Base-by-base conservation (phyloP, 2,329 filamentous ascomycete genomes). In the Apiospora marii region DNA sequence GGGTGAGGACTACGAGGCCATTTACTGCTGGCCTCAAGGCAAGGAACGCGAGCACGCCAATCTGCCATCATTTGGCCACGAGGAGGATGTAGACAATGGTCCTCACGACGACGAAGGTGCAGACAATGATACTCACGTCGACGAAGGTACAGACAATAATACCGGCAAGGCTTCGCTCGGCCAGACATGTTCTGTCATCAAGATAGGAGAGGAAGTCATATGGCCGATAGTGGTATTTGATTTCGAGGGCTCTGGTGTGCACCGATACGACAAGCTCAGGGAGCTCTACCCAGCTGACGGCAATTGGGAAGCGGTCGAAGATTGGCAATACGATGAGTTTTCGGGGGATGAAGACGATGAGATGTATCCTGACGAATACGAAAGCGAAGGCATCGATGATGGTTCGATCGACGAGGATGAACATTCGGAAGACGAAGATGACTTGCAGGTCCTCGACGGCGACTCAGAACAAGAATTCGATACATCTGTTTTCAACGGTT, bases 1-100 rank as follows among this genome's bases (percentile, higher is more conserved):
- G 1, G 74, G 73, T 22, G 76, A 77, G 72, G 74, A 77, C 68
- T 37, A 73, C 4, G 67, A 76, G 44, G 70, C 58, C 30, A 22
- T 79, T 10, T 82, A 77, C 71, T 80, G 79, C 72, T 83, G 81
- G 81, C 79, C 78, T 6, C 74, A 81, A 67, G 37, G 48, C 13
- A 34, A 34, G 24, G 70, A 74, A 14, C 72, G 74, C 0, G n/a
- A 74, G 30, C 53, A 64, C 19, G 8, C 68, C 64, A 30, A 46
- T 30, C 30, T 16, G 12, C 41, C 49, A 44, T n/a, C 12, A 10
- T 61, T 43, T 19, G 16, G 48, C 27, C 24, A 61, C 1, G 68
- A 70, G n/a, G 46, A 70, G 1, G 3, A 71, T 8, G 10, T 1
- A 13, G 41, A 64, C 2, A 16, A 41, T 67, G 14, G 51, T 67